phyloP scores from a whole-genome alignment of 2,329 filamentous ascomycete species.

The Blastomyces gilchristii region DNA sequence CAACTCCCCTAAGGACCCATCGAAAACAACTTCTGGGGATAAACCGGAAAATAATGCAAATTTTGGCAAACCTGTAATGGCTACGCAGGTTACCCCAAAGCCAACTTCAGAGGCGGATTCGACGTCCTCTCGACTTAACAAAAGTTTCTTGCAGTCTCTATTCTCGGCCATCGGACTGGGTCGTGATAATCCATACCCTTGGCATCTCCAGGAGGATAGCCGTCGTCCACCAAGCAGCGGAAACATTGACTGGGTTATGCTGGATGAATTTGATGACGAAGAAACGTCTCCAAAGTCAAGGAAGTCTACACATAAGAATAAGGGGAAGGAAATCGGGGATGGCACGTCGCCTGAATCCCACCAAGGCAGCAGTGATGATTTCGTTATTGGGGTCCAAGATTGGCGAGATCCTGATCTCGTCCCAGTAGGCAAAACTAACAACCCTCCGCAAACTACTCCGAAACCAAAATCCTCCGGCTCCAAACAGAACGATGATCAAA shows the following conservation, averaged over 20 bases:
- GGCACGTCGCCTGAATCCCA: slow-evolving; percentile 10
- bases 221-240: slow-evolving; percentile 62
- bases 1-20: slow-evolving; percentile 48
- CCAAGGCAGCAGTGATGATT: slow-evolving; percentile 43
- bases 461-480: slow-evolving; percentile 19
- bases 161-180: slow-evolving; percentile 36
- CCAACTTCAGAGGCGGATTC: slow-evolving; percentile 24
- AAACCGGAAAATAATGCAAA: slow-evolving; percentile 19
- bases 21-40: slow-evolving; percentile 44
- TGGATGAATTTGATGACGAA: slow-evolving; percentile 54
- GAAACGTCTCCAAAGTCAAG: slow-evolving; percentile 23
- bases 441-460: slow-evolving; percentile 18
- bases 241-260: slow-evolving; percentile 61
- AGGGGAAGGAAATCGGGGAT: slow-evolving; percentile 15
- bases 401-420: slow-evolving; percentile 73
- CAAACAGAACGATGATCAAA: slow-evolving; percentile 24
- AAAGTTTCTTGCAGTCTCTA: slow-evolving; percentile 32
- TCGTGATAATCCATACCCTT: slow-evolving; percentile 19
- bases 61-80: slow-evolving; percentile 21
- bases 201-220: slow-evolving; percentile 38
- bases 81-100: slow-evolving; percentile 20
- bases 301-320: slow-evolving; percentile 21
- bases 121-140: slow-evolving; percentile 14
- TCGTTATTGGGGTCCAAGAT: slow-evolving; percentile 75
- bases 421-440: slow-evolving; percentile 27